Percentiles rank a stretch among this genome's conserved stretches.
These are phyloP conservation scores for Xanthoceras sorbifolium DNA, from an alignment of 345 rosid species.

Conservation along the genomic window DNA sequence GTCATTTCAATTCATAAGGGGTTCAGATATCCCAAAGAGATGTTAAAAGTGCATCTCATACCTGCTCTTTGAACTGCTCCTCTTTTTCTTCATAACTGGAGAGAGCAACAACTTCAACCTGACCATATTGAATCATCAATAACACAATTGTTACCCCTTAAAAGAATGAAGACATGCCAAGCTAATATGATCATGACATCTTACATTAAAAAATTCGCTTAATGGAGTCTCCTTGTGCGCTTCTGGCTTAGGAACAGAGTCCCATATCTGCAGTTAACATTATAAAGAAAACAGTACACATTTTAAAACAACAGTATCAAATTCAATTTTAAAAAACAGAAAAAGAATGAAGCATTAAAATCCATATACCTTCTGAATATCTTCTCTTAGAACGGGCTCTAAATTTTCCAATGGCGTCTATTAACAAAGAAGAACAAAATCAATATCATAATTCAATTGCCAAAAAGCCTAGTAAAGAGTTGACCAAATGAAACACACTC, in stretches of 20 bases:
- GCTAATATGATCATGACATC: conserved; percentile 11
- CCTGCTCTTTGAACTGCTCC: conserved; percentile 97
- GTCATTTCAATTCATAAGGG: background rate
- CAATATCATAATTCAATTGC: conserved; percentile 9
- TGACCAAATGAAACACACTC: background rate
- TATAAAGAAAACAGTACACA: background rate
- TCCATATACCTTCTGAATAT: conserved; percentile 81
- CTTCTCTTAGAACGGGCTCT: conserved; percentile 95
- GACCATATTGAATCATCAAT: conserved; percentile 24
- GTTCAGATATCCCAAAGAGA: conserved; percentile 7
- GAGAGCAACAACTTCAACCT: conserved; percentile 98
- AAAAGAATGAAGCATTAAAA: conserved; percentile 22
- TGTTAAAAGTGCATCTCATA: conserved; percentile 23
- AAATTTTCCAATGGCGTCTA: conserved; percentile 96
- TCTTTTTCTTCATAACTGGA: conserved; percentile 98
- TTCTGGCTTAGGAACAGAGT: conserved; percentile 89
- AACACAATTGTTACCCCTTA: conserved; percentile 6
- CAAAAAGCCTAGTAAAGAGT: background rate
- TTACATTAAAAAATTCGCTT: conserved; percentile 95
- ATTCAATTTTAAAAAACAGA: conserved; percentile 15
- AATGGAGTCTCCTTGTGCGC: conserved; percentile 90
- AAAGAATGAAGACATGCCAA: background rate
- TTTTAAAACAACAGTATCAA: conserved; percentile 16
- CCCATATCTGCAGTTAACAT: conserved; percentile 82
- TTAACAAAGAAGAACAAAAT: conserved; percentile 23